These are phyloP conservation scores for Aquilaria sinensis DNA, from an alignment of 345 rosid species.

Conservation along the genomic window DNA sequence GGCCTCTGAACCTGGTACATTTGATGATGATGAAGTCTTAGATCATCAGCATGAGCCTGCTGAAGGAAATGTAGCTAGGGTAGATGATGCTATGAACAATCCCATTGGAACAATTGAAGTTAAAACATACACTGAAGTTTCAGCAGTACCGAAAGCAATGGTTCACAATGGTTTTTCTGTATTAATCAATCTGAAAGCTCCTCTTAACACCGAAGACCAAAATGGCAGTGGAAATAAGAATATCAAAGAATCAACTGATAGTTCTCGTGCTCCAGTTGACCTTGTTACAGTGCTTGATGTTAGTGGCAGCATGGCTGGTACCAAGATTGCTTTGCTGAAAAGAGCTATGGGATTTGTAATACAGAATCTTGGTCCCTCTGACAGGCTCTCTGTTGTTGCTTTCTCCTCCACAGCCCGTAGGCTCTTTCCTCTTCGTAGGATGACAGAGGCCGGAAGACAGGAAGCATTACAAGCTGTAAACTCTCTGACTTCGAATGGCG, in stretches of 20 bases:
- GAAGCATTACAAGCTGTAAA: slow-evolving; percentile 84
- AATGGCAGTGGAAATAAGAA: slow-evolving; percentile 11
- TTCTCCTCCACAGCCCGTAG: slow-evolving; percentile 91
- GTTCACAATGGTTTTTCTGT: slow-evolving; percentile 60
- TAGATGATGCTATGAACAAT: slow-evolving; percentile 20
- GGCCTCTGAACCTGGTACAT: slow-evolving; percentile 57
- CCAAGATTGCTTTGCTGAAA: slow-evolving; percentile 86
- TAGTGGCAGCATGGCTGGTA: slow-evolving; percentile 99
- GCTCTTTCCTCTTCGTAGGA: slow-evolving; percentile 72
- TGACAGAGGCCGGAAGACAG: slow-evolving; percentile 76
- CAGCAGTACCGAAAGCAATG: slow-evolving; percentile 43
- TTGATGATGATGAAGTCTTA: slow-evolving; percentile 75
- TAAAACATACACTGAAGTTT: slow-evolving; percentile 59
- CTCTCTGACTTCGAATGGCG: slow-evolving; percentile 74
- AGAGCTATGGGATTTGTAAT: slow-evolving; percentile 99
- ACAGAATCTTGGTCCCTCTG: slow-evolving; percentile 88
- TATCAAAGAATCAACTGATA: slow-evolving; percentile 19
- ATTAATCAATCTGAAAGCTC: slow-evolving; percentile 85
- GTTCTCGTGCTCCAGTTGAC: slow-evolving; percentile 82
- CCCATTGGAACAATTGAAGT: slow-evolving; percentile 42
- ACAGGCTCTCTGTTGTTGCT: slow-evolving; percentile 87
- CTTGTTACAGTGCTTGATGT: slow-evolving; percentile 95
- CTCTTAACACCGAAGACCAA: slow-evolving; percentile 29
- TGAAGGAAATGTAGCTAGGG: slow-evolving; percentile 16
- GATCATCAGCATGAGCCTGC: slow-evolving; percentile 31